Percentiles rank a stretch among this genome's conserved stretches.
Evolutionary conservation across 2,329 filamentous ascomycete genomes (phyloP).

Genomic region (Cytospora piceae): DNA sequence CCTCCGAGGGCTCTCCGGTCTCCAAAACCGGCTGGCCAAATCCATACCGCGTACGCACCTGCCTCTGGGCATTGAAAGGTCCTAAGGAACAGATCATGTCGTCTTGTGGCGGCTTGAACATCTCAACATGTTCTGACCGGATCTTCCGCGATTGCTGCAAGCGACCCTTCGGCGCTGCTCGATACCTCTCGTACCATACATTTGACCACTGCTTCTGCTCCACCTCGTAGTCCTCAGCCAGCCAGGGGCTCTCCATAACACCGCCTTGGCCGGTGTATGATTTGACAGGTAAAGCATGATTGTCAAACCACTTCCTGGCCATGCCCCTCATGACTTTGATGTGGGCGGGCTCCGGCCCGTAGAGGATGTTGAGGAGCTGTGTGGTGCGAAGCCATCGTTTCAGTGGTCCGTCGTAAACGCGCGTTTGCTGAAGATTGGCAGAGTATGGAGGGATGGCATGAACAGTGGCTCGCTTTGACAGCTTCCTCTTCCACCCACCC

Average conservation of each 20-base stretch:
- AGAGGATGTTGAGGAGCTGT: constrained; percentile 46
- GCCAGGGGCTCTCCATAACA: constrained; percentile 46
- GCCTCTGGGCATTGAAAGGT: constrained; percentile 35
- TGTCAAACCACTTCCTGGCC: constrained; percentile 47
- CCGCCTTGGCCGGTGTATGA: constrained; percentile 36
- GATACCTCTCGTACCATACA: constrained; percentile 36
- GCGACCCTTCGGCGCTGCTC: constrained; percentile 20
- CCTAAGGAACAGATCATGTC: constrained; percentile 37
- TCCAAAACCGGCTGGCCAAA: constrained; percentile 35
- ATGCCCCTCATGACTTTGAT: constrained; percentile 44
- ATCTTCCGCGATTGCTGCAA: constrained; percentile 31
- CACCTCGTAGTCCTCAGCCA: constrained; percentile 42
- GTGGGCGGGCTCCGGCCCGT: constrained; percentile 44
- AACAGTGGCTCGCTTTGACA: constrained; percentile 18
- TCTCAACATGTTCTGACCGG: constrained; percentile 25
- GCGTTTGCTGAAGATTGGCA: constrained; percentile 38
- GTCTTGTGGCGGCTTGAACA: constrained; percentile 29
- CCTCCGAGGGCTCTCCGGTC: constrained; percentile 38
- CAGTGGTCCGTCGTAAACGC: constrained; percentile 44
- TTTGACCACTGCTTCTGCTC: constrained; percentile 40
- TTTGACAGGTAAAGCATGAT: constrained; percentile 46
- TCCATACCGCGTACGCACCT: constrained; percentile 29
- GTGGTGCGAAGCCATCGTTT: constrained; percentile 41
- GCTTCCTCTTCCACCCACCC: constrained; percentile 22
- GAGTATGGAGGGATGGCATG: constrained; percentile 42